Conservation (phyloP, 805 yeast genomes). For the Barnettozyma pratensis region DNA sequence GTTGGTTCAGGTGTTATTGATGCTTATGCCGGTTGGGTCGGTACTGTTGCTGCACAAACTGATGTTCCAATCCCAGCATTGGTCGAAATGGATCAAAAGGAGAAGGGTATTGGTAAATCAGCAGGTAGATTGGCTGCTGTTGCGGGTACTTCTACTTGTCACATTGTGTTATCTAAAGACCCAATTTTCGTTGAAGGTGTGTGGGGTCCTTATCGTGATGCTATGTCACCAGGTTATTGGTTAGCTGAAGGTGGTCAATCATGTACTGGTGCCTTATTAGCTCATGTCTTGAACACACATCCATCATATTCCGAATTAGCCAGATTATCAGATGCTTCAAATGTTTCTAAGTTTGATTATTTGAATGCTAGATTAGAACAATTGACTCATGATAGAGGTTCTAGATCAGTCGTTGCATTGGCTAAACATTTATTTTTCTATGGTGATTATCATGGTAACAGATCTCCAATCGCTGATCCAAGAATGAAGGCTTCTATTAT, state of each 20-base stretch:
- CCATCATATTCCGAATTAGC: conserved; percentile 79
- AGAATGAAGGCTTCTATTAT: conserved; percentile 87
- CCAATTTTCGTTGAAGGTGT: conserved; percentile 93
- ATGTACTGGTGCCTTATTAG: conserved; percentile 90
- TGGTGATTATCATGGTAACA: conserved; percentile 94
- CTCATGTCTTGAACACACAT: conserved; percentile 82
- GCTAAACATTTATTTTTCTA: conserved; percentile 86
- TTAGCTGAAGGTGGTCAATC: conserved; percentile 99
- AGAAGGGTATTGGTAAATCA: conserved; percentile 49
- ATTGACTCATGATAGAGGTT: conserved; percentile 48
- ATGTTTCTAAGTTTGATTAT: conserved; percentile 74
- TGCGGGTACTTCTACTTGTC: conserved; percentile 98
- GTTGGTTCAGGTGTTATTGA: conserved; percentile 97
- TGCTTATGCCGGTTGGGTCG: conserved; percentile 98
- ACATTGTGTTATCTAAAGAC: conserved; percentile 77
- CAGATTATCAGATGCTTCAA: conserved; percentile 60
- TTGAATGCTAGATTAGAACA: conserved; percentile 71
- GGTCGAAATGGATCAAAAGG: conserved; percentile 43
- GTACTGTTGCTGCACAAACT: conserved; percentile 91
- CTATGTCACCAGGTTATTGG: conserved; percentile 87
- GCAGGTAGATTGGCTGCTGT: conserved; percentile 93
- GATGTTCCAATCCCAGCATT: conserved; percentile 47
- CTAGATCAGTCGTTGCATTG: conserved; percentile 71
- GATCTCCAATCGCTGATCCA: conserved; percentile 97
- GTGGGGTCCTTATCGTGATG: conserved; percentile 98